A percentile compares a stretch with the other conserved stretches of the same genome.
Conservation (phyloP, 768 basidiomycete genomes). For the Inosperma sp. region DNA sequence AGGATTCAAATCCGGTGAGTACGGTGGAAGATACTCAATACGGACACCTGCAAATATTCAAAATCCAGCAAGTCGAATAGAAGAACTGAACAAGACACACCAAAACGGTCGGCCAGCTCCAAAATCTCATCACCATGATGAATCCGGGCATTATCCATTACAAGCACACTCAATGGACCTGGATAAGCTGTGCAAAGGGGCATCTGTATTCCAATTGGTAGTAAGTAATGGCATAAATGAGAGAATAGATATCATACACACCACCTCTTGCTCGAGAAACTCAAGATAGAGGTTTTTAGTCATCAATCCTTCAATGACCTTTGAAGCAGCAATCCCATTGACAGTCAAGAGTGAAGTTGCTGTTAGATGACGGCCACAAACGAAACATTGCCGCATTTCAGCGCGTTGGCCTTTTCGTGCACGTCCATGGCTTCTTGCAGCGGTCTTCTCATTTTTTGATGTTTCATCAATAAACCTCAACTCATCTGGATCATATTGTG, state of each 20-base stretch:
- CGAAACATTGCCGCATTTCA: neutral
- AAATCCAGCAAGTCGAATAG: neutral
- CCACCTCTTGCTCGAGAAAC: neutral
- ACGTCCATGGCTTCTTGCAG: neutral
- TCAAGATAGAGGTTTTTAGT: neutral
- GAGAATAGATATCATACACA: neutral
- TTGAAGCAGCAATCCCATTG: neutral
- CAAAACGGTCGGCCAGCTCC: neutral
- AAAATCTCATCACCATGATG: slow-evolving; percentile 1
- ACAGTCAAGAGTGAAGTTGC: neutral
- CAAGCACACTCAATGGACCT: slow-evolving; percentile 2
- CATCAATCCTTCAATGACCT: no score
- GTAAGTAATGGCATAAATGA: neutral
- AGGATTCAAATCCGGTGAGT: slow-evolving; percentile 2
- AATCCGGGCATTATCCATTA: no score
- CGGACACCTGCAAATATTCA: neutral
- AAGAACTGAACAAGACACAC: neutral
- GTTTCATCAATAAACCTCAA: neutral
- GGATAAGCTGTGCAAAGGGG: neutral
- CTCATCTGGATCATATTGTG: neutral
- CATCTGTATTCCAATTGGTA: neutral
- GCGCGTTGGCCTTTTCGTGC: neutral
- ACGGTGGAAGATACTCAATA: slow-evolving; percentile 1
- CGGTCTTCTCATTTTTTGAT: slow-evolving; percentile 3
- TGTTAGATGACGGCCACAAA: neutral